Evolutionary conservation across 2,329 filamentous ascomycete species (phyloP).

Genomic region (Thielaviopsis punctulata): DNA sequence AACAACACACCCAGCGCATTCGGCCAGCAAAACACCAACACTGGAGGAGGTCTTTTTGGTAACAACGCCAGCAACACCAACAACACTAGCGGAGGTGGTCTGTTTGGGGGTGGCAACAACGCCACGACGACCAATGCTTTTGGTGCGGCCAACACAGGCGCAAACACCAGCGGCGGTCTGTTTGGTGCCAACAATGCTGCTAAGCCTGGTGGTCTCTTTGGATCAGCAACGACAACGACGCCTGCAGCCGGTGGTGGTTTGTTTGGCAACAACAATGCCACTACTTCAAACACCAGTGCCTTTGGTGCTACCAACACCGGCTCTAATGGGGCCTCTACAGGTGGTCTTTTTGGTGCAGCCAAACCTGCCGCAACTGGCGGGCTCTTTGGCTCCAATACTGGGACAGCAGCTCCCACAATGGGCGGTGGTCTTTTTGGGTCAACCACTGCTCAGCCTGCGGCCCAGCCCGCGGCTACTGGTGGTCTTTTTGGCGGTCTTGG

Average conservation of each 20-base stretch:
- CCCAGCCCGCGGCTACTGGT: conserved; percentile 18
- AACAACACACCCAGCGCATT: conserved; percentile 13
- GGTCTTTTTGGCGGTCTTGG: conserved; percentile 28
- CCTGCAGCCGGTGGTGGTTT: conserved; percentile 21
- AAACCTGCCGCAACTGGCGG: conserved; percentile 20
- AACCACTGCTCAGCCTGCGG: conserved; percentile 26
- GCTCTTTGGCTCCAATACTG: conserved; percentile 25
- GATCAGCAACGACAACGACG: conserved; percentile 18
- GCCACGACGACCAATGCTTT: conserved; percentile 22
- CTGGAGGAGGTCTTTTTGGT: conserved; percentile 21
- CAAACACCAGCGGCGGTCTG: conserved; percentile 21
- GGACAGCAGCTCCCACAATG: conserved; percentile 21
- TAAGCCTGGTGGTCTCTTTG: conserved; percentile 22
- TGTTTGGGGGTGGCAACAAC: conserved; percentile 26
- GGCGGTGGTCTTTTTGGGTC: conserved; percentile 8
- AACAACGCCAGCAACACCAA: conserved; percentile 13
- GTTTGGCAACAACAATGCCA: conserved; percentile 24
- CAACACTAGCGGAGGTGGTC: conserved; percentile 23
- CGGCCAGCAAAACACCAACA: conserved; percentile 15
- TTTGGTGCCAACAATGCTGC: conserved; percentile 22
- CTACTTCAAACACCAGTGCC: conserved; percentile 26
- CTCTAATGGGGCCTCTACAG: background rate
- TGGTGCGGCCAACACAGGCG: conserved; percentile 15
- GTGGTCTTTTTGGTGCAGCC: conserved; percentile 26
- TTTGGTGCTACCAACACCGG: conserved; percentile 25